Conservation (phyloP, 1,139 yeast genomes). For the Suhomyces bokatorum region DNA sequence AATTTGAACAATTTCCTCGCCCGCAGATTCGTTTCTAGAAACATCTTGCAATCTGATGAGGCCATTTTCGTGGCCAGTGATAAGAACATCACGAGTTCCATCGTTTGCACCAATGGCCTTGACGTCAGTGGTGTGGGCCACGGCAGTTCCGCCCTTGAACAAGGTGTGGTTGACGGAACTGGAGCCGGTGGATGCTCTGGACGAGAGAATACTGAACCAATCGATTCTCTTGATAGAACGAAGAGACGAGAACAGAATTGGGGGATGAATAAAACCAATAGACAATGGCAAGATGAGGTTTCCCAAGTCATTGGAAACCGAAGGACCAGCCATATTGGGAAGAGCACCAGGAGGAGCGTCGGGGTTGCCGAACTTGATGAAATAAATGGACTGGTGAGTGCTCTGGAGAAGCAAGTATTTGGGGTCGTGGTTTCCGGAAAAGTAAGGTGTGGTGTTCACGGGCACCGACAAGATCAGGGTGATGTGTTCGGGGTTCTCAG, state of each 20-base stretch:
- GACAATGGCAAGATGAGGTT: slow-evolving; percentile 76
- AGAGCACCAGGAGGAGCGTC: slow-evolving; percentile 8
- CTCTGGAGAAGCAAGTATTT: slow-evolving; percentile 56
- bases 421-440: slow-evolving; percentile 72
- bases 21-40: slow-evolving; percentile 72
- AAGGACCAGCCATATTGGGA: background rate
- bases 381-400: slow-evolving; percentile 52
- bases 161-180: slow-evolving; percentile 41
- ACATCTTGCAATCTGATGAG: slow-evolving; percentile 79
- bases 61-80: slow-evolving; percentile 85
- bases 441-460: slow-evolving; percentile 53
- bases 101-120: slow-evolving; percentile 58
- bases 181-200: slow-evolving; percentile 36
- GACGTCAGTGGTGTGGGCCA: slow-evolving; percentile 32
- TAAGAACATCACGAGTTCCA: slow-evolving; percentile 56
- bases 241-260: slow-evolving; percentile 57
- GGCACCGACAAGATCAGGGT: slow-evolving; percentile 34
- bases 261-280: slow-evolving; percentile 75
- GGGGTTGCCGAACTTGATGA: slow-evolving; percentile 20
- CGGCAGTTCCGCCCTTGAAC: slow-evolving; percentile 79
- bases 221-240: slow-evolving; percentile 59
- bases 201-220: slow-evolving; percentile 73
- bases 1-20: slow-evolving; percentile 46
- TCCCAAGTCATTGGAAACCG: slow-evolving; percentile 44
- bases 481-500: slow-evolving; percentile 26